Evolutionary conservation across 75 land plant species (phyloP).

Genomic region (Cunninghamia lanceolata): DNA sequence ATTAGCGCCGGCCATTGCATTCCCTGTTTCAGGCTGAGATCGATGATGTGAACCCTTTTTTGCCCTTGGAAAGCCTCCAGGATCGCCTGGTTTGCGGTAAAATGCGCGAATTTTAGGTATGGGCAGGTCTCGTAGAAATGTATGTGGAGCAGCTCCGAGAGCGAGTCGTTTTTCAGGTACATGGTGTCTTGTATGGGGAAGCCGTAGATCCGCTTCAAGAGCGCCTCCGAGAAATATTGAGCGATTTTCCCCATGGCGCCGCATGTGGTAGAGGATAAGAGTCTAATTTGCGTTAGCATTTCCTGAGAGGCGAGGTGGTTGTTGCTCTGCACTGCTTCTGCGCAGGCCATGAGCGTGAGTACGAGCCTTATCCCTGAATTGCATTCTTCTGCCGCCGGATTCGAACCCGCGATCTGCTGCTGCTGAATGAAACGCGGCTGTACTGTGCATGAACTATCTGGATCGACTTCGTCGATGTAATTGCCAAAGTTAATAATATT

Average conservation of each 20-base stretch:
- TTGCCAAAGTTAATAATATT: neutral
- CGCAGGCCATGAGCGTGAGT: slow-evolving; percentile 66
- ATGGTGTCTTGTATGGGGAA: neutral
- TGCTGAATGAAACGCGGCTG: neutral
- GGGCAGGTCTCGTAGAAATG: slow-evolving; percentile 78
- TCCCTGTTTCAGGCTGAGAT: slow-evolving; percentile 58
- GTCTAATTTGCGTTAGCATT: slow-evolving; percentile 38
- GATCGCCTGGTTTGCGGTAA: slow-evolving; percentile 81
- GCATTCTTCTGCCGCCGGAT: slow-evolving; percentile 27
- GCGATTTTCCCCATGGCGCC: slow-evolving; percentile 70
- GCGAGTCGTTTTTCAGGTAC: slow-evolving; percentile 10
- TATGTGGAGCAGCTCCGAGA: slow-evolving; percentile 46
- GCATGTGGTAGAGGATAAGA: slow-evolving; percentile 25
- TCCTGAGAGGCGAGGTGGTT: slow-evolving; percentile 47
- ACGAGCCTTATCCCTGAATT: slow-evolving; percentile 62
- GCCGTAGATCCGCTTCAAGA: slow-evolving; percentile 47
- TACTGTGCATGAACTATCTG: neutral
- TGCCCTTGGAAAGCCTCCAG: slow-evolving; percentile 67
- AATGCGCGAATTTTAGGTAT: slow-evolving; percentile 79
- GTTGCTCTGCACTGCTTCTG: slow-evolving; percentile 65
- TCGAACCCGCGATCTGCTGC: slow-evolving; percentile 6
- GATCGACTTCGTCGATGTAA: neutral
- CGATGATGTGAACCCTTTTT: slow-evolving; percentile 64
- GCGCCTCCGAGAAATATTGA: slow-evolving; percentile 54
- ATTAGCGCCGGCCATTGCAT: slow-evolving; percentile 79